Conservation (phyloP, 352 stramenopile species). For the Globisporangium orthogonon region DNA sequence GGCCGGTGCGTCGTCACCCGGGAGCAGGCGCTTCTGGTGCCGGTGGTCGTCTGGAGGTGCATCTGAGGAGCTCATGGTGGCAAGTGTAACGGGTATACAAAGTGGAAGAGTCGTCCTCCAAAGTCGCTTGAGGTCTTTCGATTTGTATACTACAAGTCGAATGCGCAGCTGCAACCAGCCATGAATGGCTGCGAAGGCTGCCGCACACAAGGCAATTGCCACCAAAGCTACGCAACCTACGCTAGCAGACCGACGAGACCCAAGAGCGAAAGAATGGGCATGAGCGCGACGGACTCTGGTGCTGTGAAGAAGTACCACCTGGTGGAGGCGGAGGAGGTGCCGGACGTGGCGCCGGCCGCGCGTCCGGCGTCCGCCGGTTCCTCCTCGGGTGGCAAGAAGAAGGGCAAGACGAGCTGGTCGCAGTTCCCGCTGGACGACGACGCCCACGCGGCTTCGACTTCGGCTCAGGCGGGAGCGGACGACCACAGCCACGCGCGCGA, state of each 20-base stretch:
- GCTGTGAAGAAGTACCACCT: constrained; percentile 72
- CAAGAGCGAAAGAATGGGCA: constrained; percentile 14
- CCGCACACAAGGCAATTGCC: not conserved
- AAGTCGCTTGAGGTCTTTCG: not conserved
- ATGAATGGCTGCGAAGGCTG: not conserved
- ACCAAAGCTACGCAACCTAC: too few relatives aligned
- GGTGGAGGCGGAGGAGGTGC: constrained; percentile 77
- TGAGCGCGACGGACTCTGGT: constrained; percentile 25
- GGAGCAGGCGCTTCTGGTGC: too few relatives aligned
- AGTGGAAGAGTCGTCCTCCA: not conserved
- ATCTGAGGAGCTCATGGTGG: not conserved
- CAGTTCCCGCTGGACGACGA: constrained; percentile 48
- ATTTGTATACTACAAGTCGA: not conserved
- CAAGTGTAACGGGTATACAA: not conserved
- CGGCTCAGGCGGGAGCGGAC: not conserved
- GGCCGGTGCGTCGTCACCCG: too few relatives aligned
- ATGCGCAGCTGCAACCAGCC: not conserved
- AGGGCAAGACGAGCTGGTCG: constrained; percentile 72
- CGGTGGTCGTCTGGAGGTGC: not conserved
- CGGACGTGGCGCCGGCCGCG: constrained; percentile 18
- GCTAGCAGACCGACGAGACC: too few relatives aligned
- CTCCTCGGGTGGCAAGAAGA: constrained; percentile 33
- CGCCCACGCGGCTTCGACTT: not conserved
- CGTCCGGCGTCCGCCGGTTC: constrained; percentile 2
- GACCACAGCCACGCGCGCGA: not conserved